These are phyloP conservation scores for Naganishia onofrii DNA, from an alignment of 768 basidiomycete genomes.

Conservation along the genomic window DNA sequence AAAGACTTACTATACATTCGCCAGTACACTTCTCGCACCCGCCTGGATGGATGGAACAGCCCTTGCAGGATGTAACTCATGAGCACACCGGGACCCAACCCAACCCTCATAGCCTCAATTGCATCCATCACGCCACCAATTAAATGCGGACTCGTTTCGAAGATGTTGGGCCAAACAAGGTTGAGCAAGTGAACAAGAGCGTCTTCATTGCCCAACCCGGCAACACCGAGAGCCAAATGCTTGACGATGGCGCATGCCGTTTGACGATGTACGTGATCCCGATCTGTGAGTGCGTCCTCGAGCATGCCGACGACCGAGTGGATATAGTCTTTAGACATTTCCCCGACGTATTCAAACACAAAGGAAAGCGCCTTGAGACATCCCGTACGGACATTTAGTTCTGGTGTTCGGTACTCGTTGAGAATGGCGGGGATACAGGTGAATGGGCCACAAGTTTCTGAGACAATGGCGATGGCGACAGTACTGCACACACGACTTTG, in stretches of 20 bases:
- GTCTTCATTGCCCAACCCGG: conserved; percentile 95
- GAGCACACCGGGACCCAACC: conserved; percentile 86
- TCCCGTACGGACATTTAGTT: conserved; percentile 96
- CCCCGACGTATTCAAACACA: conserved; percentile 98
- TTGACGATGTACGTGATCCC: conserved; percentile 96
- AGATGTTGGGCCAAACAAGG: conserved; percentile 97
- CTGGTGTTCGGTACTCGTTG: conserved; percentile 96
- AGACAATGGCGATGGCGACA: conserved; percentile 77
- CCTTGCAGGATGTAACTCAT: conserved; percentile 91
- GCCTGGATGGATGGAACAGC: conserved; percentile 92
- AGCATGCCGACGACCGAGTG: conserved; percentile 97
- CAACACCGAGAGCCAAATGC: conserved; percentile 92
- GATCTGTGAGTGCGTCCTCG: conserved; percentile 95
- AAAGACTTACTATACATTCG: conserved; percentile 76
- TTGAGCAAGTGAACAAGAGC: conserved; percentile 98
- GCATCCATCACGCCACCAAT: conserved; percentile 98
- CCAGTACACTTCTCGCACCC: conserved; percentile 98
- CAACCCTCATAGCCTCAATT: conserved; percentile 93
- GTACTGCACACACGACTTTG: conserved; percentile 98
- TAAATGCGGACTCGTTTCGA: conserved; percentile 96
- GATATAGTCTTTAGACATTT: conserved; percentile 91
- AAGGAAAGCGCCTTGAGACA: conserved; percentile 98
- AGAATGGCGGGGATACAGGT: conserved; percentile 98
- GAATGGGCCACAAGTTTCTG: conserved; percentile 60
- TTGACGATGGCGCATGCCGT: conserved; percentile 98